A percentile compares a stretch with the other conserved stretches of the same genome.
phyloP scores from a whole-genome alignment of 2,329 filamentous ascomycete genomes.

The Penicillium sclerotigenum region DNA sequence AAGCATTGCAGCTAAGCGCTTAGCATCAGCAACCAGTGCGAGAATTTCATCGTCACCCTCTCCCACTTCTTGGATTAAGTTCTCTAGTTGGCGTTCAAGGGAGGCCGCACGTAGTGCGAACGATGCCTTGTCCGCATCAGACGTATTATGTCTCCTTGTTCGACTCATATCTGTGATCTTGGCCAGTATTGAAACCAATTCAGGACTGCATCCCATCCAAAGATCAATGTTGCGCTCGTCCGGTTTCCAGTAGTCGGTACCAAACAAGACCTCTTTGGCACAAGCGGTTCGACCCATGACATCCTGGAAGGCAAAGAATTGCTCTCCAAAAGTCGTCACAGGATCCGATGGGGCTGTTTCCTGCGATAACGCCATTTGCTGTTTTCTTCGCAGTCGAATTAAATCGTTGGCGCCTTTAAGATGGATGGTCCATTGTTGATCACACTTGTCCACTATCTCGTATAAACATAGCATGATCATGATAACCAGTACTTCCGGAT shows the following conservation, averaged over 20 bases:
- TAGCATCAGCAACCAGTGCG: constrained; percentile 41
- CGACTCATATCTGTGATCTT: constrained; percentile 49
- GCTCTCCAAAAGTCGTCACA: constrained; percentile 42
- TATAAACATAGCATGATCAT: constrained; percentile 50
- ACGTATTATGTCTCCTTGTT: constrained; percentile 27
- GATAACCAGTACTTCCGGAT: constrained; percentile 40
- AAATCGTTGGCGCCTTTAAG: constrained; percentile 49
- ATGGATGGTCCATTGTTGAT: constrained; percentile 49
- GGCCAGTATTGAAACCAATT: constrained; percentile 48
- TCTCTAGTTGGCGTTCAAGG: constrained; percentile 35
- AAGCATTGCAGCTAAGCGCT: constrained; percentile 44
- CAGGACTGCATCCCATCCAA: constrained; percentile 52
- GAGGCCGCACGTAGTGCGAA: constrained; percentile 36
- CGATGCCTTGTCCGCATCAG: constrained; percentile 21
- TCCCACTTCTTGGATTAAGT: constrained; percentile 34
- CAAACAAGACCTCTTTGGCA: constrained; percentile 48
- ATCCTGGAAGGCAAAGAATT: constrained; percentile 53
- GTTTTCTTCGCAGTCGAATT: constrained; percentile 40
- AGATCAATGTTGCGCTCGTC: constrained; percentile 40
- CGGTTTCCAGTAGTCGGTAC: constrained; percentile 47
- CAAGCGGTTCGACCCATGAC: constrained; percentile 52
- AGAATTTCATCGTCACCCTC: constrained; percentile 34
- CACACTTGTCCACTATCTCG: constrained; percentile 46
- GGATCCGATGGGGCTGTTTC: constrained; percentile 18
- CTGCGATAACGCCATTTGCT: constrained; percentile 8